These are phyloP conservation scores for Breviolum minutum DNA, from an alignment of 73 alveolate genomes.

Conservation along the genomic window DNA sequence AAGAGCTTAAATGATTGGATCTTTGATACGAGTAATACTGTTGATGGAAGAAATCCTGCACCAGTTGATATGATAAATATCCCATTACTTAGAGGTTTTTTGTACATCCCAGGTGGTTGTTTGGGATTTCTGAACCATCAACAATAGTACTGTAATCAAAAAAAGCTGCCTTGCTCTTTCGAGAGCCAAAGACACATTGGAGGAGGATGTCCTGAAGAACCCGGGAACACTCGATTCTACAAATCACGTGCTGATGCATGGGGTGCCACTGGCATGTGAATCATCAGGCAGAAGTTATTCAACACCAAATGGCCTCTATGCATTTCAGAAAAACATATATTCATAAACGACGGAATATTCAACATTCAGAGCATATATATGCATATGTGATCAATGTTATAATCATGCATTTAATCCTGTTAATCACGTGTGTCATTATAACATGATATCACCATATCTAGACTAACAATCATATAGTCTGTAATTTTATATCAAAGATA, in stretches of 20 bases:
- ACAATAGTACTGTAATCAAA: background rate
- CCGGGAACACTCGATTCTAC: background rate
- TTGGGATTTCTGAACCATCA: background rate
- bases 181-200: constrained; percentile 74
- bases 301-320: too few species aligned
- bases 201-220: constrained; percentile 40
- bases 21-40: too few species aligned
- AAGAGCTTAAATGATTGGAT: too few species aligned
- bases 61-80: background rate
- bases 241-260: too few species aligned
- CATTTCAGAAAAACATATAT: too few species aligned
- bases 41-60: too few species aligned
- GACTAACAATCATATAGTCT: background rate
- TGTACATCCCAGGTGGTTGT: background rate
- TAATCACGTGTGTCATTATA: background rate
- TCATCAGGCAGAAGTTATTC: too few species aligned
- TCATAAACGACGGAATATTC: too few species aligned
- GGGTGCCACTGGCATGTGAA: too few species aligned
- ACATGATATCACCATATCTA: background rate
- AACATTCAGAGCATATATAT: too few species aligned
- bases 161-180: constrained; percentile 34
- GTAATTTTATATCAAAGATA: background rate
- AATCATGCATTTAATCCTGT: background rate
- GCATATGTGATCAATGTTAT: background rate
- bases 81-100: background rate